phyloP scores from a whole-genome alignment of 2,329 filamentous ascomycete species.

The Calonectria fujianensis region DNA sequence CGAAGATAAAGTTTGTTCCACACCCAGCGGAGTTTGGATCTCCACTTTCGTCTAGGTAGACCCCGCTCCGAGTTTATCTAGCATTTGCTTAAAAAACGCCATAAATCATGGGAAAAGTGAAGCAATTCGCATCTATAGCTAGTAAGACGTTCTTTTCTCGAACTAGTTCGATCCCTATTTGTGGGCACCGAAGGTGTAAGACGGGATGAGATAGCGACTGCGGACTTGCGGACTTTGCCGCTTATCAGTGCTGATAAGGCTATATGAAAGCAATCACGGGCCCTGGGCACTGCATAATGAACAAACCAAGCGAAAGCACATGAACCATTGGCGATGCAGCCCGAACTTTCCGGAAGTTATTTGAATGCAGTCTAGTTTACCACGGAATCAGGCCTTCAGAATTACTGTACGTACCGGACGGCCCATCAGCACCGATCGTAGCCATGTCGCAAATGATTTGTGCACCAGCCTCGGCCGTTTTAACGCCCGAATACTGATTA shows the following conservation, averaged over 20 bases:
- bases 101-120: neutral
- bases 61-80: neutral
- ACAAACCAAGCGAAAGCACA: neutral
- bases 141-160: neutral
- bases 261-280: neutral
- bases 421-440: neutral
- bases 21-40: neutral
- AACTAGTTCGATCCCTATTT: neutral
- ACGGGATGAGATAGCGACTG: neutral
- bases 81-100: neutral
- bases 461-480: neutral
- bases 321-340: no score
- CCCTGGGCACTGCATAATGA: neutral
- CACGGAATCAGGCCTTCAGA: conserved; percentile 1
- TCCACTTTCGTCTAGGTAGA: neutral
- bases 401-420: neutral
- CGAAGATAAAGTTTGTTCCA: neutral
- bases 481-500: neutral
- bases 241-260: neutral
- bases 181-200: neutral
- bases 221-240: neutral
- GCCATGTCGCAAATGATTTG: conserved; percentile 2
- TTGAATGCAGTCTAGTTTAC: neutral
- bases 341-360: no score
- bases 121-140: neutral